A percentile compares a stretch with the other conserved stretches of the same genome.
These are phyloP conservation scores for Scheffersomyces parashehatae DNA, from an alignment of 1,139 yeast species.

Conservation along the genomic window DNA sequence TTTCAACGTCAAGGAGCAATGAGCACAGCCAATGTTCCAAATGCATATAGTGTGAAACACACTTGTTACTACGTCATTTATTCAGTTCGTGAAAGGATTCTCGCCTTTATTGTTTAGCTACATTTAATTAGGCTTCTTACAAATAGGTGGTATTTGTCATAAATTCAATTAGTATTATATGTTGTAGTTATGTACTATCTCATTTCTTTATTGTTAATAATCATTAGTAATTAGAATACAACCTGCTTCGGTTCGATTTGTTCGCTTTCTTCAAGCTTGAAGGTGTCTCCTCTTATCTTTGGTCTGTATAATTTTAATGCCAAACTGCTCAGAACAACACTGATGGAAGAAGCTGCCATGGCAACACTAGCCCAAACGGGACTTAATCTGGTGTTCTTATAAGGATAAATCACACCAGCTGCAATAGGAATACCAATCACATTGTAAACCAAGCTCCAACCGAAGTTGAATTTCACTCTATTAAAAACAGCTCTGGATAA, in stretches of 20 bases:
- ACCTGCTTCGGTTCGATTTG: background rate
- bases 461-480: slow-evolving; percentile 59
- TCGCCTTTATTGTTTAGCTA: too few relatives aligned
- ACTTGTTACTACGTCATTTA: too few relatives aligned
- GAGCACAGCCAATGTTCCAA: background rate
- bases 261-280: background rate
- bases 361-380: slow-evolving; percentile 73
- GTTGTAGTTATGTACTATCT: background rate
- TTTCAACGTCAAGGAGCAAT: slow-evolving; percentile 19
- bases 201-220: too few relatives aligned
- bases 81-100: too few relatives aligned
- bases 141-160: background rate
- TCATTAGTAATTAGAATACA: background rate
- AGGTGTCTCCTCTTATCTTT: slow-evolving; percentile 18
- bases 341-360: slow-evolving; percentile 62
- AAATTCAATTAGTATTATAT: background rate
- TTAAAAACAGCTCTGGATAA: slow-evolving; percentile 41
- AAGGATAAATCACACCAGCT: slow-evolving; percentile 63
- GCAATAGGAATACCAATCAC: slow-evolving; percentile 60
- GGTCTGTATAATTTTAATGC: slow-evolving; percentile 51
- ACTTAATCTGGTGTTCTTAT: slow-evolving; percentile 49
- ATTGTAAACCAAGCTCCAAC: slow-evolving; percentile 55
- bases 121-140: background rate
- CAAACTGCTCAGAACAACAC: slow-evolving; percentile 59
- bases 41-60: too few relatives aligned